Evolutionary conservation across 116 monocot genomes (phyloP).

Genomic region (Trichopus zeylanicus): DNA sequence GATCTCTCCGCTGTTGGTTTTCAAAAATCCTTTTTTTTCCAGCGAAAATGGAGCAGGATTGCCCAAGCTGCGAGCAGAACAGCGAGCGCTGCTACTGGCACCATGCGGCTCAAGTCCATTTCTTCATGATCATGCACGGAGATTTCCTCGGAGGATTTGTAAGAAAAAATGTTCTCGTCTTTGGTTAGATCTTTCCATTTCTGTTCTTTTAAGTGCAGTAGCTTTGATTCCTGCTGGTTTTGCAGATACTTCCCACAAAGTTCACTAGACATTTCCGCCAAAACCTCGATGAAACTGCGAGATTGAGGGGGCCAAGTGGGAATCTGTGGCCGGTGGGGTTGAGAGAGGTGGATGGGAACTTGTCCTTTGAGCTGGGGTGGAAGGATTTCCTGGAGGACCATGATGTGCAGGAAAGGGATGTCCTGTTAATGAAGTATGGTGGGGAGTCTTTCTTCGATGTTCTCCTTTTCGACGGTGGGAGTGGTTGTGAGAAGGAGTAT

Average conservation of each 20-base stretch:
- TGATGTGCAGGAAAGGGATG: background rate
- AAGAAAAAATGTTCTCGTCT: background rate
- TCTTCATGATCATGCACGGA: conserved; percentile 7
- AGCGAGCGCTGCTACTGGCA: background rate
- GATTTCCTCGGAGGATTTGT: background rate
- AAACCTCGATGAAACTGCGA: background rate
- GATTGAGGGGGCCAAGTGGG: conserved; percentile 2
- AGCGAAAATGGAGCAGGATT: background rate
- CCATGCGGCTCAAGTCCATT: background rate
- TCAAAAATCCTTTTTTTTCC: background rate
- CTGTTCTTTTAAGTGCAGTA: too few species aligned
- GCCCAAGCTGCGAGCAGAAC: background rate
- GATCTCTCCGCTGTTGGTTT: background rate
- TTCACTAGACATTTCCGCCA: background rate
- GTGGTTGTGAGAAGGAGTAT: conserved; percentile 7
- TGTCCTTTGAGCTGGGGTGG: conserved; percentile 1
- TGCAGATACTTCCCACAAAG: conserved; percentile 1
- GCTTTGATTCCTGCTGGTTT: background rate
- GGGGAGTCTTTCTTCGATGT: conserved; percentile 6
- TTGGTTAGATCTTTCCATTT: background rate
- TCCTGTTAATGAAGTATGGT: conserved; percentile 5
- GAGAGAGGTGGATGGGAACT: background rate
- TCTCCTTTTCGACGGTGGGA: background rate
- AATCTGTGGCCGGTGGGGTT: background rate
- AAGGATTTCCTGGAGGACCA: conserved; percentile 8